These are phyloP conservation scores for Chytriomyces sp. DNA, from an alignment of 192 early-diverging fungal genomes.

Conservation along the genomic window DNA sequence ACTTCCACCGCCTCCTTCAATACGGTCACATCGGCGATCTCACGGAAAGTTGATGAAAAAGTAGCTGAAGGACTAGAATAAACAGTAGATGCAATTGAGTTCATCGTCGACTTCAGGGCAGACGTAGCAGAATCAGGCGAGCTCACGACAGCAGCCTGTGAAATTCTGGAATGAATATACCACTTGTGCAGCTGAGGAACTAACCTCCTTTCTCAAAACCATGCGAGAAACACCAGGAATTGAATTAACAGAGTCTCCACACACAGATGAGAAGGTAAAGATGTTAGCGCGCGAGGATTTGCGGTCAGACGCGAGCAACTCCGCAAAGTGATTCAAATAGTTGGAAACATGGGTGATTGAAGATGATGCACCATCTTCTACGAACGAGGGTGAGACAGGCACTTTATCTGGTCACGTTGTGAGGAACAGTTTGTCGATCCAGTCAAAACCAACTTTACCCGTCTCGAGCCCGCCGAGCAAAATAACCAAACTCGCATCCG, in stretches of 20 bases:
- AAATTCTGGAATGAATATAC: background rate
- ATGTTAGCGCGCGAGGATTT: constrained; percentile 7
- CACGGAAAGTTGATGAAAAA: constrained; percentile 4
- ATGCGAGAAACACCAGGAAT: constrained; percentile 20
- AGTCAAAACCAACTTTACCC: background rate
- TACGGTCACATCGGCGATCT: background rate
- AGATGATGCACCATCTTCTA: background rate
- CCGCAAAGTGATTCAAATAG: constrained; percentile 26
- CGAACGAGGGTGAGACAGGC: too few species aligned
- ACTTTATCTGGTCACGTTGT: too few species aligned
- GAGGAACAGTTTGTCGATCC: too few species aligned
- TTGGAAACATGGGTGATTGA: background rate
- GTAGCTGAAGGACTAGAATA: background rate
- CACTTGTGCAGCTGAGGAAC: background rate
- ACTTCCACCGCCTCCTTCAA: too few species aligned
- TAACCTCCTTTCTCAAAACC: constrained; percentile 2
- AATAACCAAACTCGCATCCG: background rate
- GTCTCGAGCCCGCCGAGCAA: background rate
- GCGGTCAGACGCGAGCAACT: constrained; percentile 7
- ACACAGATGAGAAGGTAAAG: constrained; percentile 14
- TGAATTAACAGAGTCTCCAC: background rate
- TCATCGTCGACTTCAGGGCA: constrained; percentile 6
- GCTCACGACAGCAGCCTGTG: background rate
- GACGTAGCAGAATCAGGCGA: constrained; percentile 9
- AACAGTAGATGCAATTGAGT: background rate